Base-by-base conservation (phyloP, 257 asterid species). In the Petrea volubilis region DNA sequence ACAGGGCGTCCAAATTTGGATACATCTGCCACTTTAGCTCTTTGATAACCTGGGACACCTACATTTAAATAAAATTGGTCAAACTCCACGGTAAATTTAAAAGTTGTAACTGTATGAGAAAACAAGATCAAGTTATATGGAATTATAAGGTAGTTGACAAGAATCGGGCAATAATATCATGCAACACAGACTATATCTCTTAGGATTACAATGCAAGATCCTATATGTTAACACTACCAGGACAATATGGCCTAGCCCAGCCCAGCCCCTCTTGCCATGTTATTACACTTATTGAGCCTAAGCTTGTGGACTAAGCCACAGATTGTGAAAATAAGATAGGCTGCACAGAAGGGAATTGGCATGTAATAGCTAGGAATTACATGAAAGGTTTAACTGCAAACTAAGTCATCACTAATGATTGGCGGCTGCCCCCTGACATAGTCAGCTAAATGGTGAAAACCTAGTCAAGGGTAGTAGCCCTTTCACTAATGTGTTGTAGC, bases 1-100 rank as follows among this genome's bases (percentile, higher is more conserved):
- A 90, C 96, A 1, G 98, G 97, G 25, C 97, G 98, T 13, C 98
- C 97, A 64, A 90, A 93, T 81, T 88, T 88, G 76, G 98, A 87
- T 60, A 87, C 80, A 80, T 90, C 98, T 15, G 96, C 80, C 75
- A 82, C 90, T 81, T 88, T 90, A 75, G 84, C 89, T 81, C 84
- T 84, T 80, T 84, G 95, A 56, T 80, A 93, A 18, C 97, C 98
- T 24, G 97, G 98, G 77, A 80, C 84, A 71, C 97, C 98, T 93
- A 72, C 68, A 81, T 60, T 27, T 33, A 51, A 24, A 67, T 55
- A 15, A 69, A 69, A 5, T 58, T 49, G 41, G 44, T 27, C 46
- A 27, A 65, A 23, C 47, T 49, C 51, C 40, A 66, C 6, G 3
- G 15, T 38, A 43, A 12, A 60, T 67, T 12, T 15, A 27, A 46